Evolutionary conservation across 2,329 filamentous ascomycete species (phyloP), one percentile per base, ranked within the genome.

Genomic region (Purpureocillium lavendulum): DNA sequence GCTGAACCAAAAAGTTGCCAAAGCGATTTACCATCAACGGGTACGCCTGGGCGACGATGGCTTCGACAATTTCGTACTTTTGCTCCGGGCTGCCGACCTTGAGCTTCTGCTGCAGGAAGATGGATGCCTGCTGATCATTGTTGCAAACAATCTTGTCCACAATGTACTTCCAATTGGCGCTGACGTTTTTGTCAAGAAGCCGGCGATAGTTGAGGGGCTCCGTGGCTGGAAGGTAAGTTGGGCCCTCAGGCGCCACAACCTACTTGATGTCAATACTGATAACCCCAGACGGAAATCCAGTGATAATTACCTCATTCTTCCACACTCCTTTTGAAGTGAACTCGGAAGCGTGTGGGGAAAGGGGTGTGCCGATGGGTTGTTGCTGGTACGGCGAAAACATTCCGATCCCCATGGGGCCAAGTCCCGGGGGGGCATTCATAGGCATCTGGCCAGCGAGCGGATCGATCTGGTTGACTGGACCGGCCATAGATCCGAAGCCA

Each of bases 141-240:
- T 89, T 96, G 76, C 87, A 94, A 49, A 98, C 89, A 58, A 98
- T 98, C 71, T 97, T 97, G 69, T 98, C 90, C 40, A 98, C 92
- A 52, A 98, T 96, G 60, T 95, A 96, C 66, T 92, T 94, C 92
- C 90, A 98, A 67, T 98, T 94, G 66, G 90, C 97, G 55, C 86
- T 94, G 62, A 94, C 87, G 58, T 90, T 95, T 56, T 89, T 88
- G 57, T 98, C 92, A 35, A 97, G 78, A 30, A 98, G 75, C 40
- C 89, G 88, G 44, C 92, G 88, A 56, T 97, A 98, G 64, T 98
- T 97, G 53, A 97, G 75, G 10, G 90, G 92, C 62, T 98, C 92
- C 7, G 85, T 84, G 4, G 88, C 83, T 10, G 85, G 82, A 21
- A 96, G 68, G 57, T 94, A 96, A 1, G 86, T 92, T 53, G 83